Percentiles rank a stretch among this genome's conserved stretches.
These are phyloP conservation scores for Xeromyces bisporus DNA, from an alignment of 495 filamentous ascomycete species.

Conservation along the genomic window DNA sequence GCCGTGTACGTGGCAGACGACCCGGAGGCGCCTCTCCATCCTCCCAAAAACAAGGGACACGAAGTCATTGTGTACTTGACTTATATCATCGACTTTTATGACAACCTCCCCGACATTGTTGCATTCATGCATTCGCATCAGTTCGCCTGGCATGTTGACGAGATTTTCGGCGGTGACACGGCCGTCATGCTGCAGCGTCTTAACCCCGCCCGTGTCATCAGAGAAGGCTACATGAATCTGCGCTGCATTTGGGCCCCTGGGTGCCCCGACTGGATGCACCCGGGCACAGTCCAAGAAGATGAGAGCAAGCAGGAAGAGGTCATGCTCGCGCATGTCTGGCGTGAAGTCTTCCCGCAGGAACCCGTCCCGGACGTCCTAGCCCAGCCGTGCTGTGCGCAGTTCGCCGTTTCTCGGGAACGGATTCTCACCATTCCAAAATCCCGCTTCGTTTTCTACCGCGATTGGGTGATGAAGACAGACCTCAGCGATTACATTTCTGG, in stretches of 20 bases:
- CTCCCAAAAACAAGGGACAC: constrained; percentile 58
- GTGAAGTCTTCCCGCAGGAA: constrained; percentile 37
- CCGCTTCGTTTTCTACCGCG: constrained; percentile 44
- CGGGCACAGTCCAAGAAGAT: constrained; percentile 32
- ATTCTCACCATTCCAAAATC: constrained; percentile 39
- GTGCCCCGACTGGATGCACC: constrained; percentile 51
- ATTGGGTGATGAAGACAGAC: constrained; percentile 50
- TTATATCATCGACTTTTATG: constrained; percentile 58
- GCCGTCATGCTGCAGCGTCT: constrained; percentile 36
- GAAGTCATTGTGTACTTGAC: constrained; percentile 62
- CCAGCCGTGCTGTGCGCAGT: constrained; percentile 53
- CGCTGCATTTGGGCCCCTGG: constrained; percentile 45
- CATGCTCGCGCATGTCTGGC: constrained; percentile 36
- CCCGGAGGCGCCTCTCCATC: constrained; percentile 39
- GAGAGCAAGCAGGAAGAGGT: constrained; percentile 43
- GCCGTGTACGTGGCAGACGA: constrained; percentile 53
- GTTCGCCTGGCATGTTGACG: constrained; percentile 49
- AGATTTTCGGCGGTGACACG: constrained; percentile 31
- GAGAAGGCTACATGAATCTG: constrained; percentile 49
- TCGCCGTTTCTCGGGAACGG: constrained; percentile 38
- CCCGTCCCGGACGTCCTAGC: constrained; percentile 35
- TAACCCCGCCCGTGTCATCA: constrained; percentile 33
- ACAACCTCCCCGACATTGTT: constrained; percentile 45
- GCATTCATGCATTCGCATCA: constrained; percentile 58
- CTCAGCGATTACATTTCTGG: constrained; percentile 51